Base-by-base conservation (phyloP, 108 stramenopile genomes). In the Cylindrotheca fusiformis region DNA sequence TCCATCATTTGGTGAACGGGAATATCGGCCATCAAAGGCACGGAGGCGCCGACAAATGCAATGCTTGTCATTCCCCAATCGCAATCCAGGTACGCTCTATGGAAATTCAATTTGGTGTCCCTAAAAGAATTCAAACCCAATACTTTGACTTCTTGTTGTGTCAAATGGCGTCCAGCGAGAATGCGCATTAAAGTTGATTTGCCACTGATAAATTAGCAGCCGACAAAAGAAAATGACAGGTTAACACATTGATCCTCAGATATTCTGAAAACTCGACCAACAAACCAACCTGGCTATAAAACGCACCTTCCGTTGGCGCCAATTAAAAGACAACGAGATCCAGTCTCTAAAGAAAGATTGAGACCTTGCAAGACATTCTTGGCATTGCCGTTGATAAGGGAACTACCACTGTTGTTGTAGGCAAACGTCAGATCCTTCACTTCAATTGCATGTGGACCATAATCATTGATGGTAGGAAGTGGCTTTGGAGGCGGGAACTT, bases 11-110 rank as follows among this genome's bases (percentile, higher is more conserved):
- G 67, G 53, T 68, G 71, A 6, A 98, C 97, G 32, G 92, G 77
- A 58, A 98, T 97, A 69, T 98, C 97, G 3, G 98, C 97, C 78
- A 84, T 87, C 20, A 91, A 67, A 0, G 90, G 90, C 0, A 89
- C 85, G 30, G 83, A 79, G 36, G 85, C 83, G 18, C 97, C 98
- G 0, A 97, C 99, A 73, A 99, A 99, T 14, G 97, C 96, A 14
- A 98, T 91, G 0, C 94, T 95, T n/a, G 95, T 81, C 90, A 97
- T 95, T 1, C 98, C 97, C 96, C 99, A 98, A 58, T 97, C 95
- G 36, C 88, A 91, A 66, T 94, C 96, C 47, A 99, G 68, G 78
- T 95, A 98, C 5, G 96, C 80, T 5, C 96, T 84, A 56, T 93
- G 87, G 68, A 95, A 94, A 72, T 97, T 96, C 19, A 97, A 71